Base-by-base conservation (phyloP, 106 monocot species). In the Allium cepa region DNA sequence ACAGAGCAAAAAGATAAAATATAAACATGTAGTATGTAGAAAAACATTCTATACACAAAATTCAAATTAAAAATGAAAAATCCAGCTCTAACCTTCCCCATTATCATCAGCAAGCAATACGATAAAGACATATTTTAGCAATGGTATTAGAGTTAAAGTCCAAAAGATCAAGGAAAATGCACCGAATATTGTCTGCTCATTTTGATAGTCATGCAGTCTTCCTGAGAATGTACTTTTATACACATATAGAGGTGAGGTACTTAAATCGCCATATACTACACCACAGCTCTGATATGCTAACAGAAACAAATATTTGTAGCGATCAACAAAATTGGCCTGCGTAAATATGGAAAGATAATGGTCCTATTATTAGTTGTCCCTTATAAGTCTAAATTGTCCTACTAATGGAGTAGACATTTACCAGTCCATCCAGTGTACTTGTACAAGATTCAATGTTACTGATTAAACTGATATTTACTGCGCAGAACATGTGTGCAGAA, bases 211-310 rank as follows among this genome's bases (percentile, higher is more conserved):
- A 11, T 46, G 64, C 27, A 82, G 59, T 12, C 66, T 81, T 57
- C 82, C 79, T 53, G 79, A 82, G 67, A 86, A 86, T 7, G 59
- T 50, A 63, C 74, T 83, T 65, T 64, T 90, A 69, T 79, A 94
- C 8, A 94, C 94, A 27, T 94, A 94, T 53, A 94, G 90, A 77
- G 94, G 94, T 50, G 87, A 94, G 46, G 84, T 87, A 50, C 87
- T 87, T 50, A 94, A 73, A 72, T 94, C 94, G 57, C 90, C 90
- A 77, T 90, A 94, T 10, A 94, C 94, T 52, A 94, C 94, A 77
- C 94, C 94, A 75, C 82, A 87, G 67, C 94, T 94, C 70, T 94
- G 94, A 77, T 94, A 94, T 57, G 94, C 76, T 73, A 94, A 79
- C 46, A 94, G 82, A 22, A 90, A 66, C 61, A 94, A 56, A 17